Conservation (phyloP, 2,329 filamentous ascomycete genomes). For the Epichloe gansuensis region DNA sequence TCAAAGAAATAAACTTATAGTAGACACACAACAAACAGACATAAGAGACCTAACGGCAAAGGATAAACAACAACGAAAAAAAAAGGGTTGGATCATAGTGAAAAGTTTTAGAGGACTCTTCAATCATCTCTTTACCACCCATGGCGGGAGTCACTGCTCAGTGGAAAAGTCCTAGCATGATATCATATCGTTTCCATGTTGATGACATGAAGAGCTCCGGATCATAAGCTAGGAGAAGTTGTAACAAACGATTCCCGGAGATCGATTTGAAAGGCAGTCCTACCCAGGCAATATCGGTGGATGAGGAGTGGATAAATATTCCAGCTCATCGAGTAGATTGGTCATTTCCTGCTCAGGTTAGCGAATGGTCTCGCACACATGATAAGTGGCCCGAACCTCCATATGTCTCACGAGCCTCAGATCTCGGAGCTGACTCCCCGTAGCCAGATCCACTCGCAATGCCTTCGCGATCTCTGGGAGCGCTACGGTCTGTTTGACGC, state of each 20-base stretch:
- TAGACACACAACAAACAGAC: constrained; percentile 10
- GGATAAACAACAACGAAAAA: neutral
- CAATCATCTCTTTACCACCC: neutral
- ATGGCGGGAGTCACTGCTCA: neutral
- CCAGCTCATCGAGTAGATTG: constrained; percentile 9
- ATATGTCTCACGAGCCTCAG: constrained; percentile 31
- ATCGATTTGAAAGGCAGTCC: neutral
- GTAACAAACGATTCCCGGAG: no score
- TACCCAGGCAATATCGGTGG: neutral
- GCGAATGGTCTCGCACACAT: constrained; percentile 4
- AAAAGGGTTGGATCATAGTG: neutral
- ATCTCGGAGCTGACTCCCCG: constrained; percentile 28
- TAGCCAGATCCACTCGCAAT: constrained; percentile 25
- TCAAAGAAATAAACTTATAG: constrained; percentile 15
- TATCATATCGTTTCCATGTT: neutral
- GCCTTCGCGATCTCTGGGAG: constrained; percentile 26
- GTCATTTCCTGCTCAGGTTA: constrained; percentile 21
- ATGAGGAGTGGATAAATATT: neutral
- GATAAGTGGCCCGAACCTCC: constrained; percentile 24
- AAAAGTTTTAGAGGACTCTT: neutral
- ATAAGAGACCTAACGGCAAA: constrained; percentile 1
- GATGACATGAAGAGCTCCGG: neutral
- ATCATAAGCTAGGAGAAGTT: neutral
- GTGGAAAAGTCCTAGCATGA: neutral
- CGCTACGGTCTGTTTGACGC: constrained; percentile 29